phyloP scores from a whole-genome alignment of 768 basidiomycete genomes.

The Agaricus subrufescens region DNA sequence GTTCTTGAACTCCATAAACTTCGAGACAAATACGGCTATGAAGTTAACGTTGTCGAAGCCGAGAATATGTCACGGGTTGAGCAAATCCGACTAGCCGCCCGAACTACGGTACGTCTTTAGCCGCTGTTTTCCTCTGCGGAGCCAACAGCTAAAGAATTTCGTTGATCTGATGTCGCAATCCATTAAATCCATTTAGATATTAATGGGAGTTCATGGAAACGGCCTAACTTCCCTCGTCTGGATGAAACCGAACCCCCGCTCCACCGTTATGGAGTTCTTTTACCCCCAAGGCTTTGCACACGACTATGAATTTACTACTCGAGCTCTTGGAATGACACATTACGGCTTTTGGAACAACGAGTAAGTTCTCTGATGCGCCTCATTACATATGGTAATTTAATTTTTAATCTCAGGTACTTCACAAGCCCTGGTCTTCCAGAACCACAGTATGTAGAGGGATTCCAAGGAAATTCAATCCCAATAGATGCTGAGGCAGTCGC shows the following conservation, averaged over 20 bases:
- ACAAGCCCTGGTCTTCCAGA: slow-evolving; percentile 68
- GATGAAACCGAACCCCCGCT: slow-evolving; percentile 82
- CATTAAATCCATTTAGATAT: slow-evolving; percentile 51
- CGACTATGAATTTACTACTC: slow-evolving; percentile 79
- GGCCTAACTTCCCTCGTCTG: slow-evolving; percentile 84
- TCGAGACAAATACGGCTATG: slow-evolving; percentile 68
- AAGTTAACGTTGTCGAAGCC: slow-evolving; percentile 84
- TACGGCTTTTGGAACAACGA: slow-evolving; percentile 80
- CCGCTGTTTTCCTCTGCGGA: neutral
- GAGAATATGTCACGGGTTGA: slow-evolving; percentile 77
- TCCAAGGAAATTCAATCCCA: slow-evolving; percentile 83
- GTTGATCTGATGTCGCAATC: neutral
- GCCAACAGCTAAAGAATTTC: neutral
- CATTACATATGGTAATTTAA: neutral
- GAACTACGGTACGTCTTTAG: slow-evolving; percentile 69
- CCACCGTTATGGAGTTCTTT: slow-evolving; percentile 93
- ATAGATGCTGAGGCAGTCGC: slow-evolving; percentile 71
- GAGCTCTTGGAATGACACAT: slow-evolving; percentile 80
- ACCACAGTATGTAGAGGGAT: slow-evolving; percentile 78
- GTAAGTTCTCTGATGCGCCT: slow-evolving; percentile 29
- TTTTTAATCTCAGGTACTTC: slow-evolving; percentile 47
- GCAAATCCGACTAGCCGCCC: slow-evolving; percentile 74
- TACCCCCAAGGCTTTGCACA: slow-evolving; percentile 79
- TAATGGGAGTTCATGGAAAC: slow-evolving; percentile 95
- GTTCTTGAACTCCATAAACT: slow-evolving; percentile 71